Evolutionary conservation across 306 rosid species (phyloP).

Genomic region (Castanea sativa): DNA sequence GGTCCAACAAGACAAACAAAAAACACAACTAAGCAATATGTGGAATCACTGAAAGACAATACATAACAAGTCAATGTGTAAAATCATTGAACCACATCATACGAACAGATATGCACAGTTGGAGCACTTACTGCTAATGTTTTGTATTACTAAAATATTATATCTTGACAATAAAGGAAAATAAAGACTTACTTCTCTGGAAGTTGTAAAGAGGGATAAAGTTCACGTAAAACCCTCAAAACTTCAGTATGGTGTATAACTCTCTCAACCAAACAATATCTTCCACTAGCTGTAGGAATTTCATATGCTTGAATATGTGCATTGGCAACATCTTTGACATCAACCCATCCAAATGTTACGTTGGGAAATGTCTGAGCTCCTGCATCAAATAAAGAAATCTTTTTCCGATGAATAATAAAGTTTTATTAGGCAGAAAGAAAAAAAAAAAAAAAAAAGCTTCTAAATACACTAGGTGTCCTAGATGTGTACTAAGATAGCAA

Average conservation of each 20-base stretch:
- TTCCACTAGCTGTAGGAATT: slow-evolving; percentile 76
- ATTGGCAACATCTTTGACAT: slow-evolving; percentile 76
- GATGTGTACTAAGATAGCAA: no score
- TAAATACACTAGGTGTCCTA: no score
- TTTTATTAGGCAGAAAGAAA: no score
- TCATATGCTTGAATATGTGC: slow-evolving; percentile 84
- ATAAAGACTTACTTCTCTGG: slow-evolving; percentile 50
- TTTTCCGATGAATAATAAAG: no score
- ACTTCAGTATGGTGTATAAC: slow-evolving; percentile 56
- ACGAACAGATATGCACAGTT: background rate
- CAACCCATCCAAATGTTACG: slow-evolving; percentile 49
- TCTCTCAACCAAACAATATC: slow-evolving; percentile 57
- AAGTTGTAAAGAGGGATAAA: slow-evolving; percentile 59
- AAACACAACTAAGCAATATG: no score
- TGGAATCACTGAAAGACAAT: background rate
- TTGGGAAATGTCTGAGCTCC: slow-evolving; percentile 60
- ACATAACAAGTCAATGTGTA: background rate
- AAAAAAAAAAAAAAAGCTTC: background rate
- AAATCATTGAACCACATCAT: background rate
- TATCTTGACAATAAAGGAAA: background rate
- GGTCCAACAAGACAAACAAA: background rate
- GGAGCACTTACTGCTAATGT: background rate
- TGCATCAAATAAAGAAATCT: slow-evolving; percentile 29
- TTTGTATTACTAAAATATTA: background rate
- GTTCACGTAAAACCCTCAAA: slow-evolving; percentile 42